Base-by-base conservation (phyloP, 2,329 filamentous ascomycete species). In the Alternaria burnsii region DNA sequence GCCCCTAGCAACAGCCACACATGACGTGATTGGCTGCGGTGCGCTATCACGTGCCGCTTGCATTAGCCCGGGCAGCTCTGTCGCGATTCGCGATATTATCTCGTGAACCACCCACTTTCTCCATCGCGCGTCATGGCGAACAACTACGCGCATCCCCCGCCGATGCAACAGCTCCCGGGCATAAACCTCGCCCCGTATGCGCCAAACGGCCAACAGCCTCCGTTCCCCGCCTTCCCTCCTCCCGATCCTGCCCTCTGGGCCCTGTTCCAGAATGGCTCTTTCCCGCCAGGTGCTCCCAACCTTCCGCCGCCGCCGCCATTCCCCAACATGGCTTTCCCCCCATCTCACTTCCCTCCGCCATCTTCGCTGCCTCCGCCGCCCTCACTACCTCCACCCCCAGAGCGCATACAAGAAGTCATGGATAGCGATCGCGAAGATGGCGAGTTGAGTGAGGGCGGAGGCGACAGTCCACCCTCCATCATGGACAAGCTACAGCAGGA, bases 381-480 rank as follows among this genome's bases (percentile, higher is more conserved):
- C 36, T n/a, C 16, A n/a, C 61, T 66, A 18, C 63, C 71, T 30
- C 69, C 47, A 12, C 58, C 14, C 22, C 61, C 14, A 40, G 71
- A 78, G 26, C 74, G 73, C 50, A 46, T 77, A 11, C 63, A 64
- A 30, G 71, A 76, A 16, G 71, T 75, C 30, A 66, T 76, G 50
- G 75, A 82, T 46, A 76, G 76, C 55, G 83, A 85, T 58, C 80
- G 80, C 57, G 91, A 95, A 71, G 92, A 96, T 70, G 91, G 91
- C 16, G 92, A 96, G 75, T 76, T 95, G 30, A 91, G 88, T 64
- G 92, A 94, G 32, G 32, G 12, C 32, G 11, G 32, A n/a, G 59
- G 63, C 7, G 75, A 73, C 18, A 58, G 40, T n/a, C 38, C 18
- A 12, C 24, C 51, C 2, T 55, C 41, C 46, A 41, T 55, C 38